A percentile compares a stretch with the other conserved stretches of the same genome.
Conservation (phyloP, 495 filamentous ascomycete genomes). For the Neurospora sp. region DNA sequence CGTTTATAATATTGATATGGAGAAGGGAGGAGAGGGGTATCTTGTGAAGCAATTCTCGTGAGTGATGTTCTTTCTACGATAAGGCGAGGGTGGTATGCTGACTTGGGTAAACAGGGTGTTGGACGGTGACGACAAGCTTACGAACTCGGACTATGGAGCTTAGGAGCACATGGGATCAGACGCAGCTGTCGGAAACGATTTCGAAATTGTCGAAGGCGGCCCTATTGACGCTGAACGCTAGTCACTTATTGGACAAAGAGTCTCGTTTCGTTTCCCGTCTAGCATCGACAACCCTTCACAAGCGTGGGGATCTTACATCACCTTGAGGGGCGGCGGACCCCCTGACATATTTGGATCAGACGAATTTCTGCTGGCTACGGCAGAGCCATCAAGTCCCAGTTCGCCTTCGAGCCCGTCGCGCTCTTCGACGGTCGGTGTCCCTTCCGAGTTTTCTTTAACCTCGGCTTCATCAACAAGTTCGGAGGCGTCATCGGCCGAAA, state of each 20-base stretch:
- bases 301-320: background rate
- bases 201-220: background rate
- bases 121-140: slow-evolving; percentile 41
- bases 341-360: background rate
- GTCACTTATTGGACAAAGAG: background rate
- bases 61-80: slow-evolving; percentile 22
- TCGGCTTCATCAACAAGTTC: background rate
- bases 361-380: background rate
- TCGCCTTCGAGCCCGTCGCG: background rate
- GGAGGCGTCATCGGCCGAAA: background rate
- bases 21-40: slow-evolving; percentile 88
- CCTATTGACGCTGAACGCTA: background rate
- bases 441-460: background rate
- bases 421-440: no score
- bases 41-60: slow-evolving; percentile 84
- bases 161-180: slow-evolving; percentile 7
- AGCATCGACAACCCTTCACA: background rate
- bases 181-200: background rate
- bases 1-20: slow-evolving; percentile 89
- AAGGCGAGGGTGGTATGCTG: background rate
- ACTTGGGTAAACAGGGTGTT: slow-evolving; percentile 30
- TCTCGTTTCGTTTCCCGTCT: background rate
- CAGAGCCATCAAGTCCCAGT: background rate
- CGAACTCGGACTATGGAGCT: slow-evolving; percentile 30
- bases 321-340: background rate